phyloP scores from a whole-genome alignment of 176 grass and related monocot genomes.

The Bothriochloa decipiens region DNA sequence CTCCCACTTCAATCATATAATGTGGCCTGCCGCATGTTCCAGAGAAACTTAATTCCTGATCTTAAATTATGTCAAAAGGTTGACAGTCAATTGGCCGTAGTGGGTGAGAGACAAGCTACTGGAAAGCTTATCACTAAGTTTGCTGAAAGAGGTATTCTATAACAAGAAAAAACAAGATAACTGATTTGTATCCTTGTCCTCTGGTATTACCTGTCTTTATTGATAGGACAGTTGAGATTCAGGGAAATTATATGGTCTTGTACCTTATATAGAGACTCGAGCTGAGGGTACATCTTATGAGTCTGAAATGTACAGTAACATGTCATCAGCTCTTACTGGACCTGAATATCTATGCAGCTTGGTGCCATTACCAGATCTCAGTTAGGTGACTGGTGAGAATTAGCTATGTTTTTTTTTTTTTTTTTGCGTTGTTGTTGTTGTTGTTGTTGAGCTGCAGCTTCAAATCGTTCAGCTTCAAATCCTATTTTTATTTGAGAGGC shows the following conservation, averaged over 20 bases:
- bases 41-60: slow-evolving; percentile 81
- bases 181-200: slow-evolving; percentile 30
- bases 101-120: slow-evolving; percentile 50
- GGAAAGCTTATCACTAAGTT: slow-evolving; percentile 75
- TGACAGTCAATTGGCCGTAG: slow-evolving; percentile 47
- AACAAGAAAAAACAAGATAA: slow-evolving; percentile 51
- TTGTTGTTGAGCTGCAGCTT: background rate
- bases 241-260: background rate
- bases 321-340: slow-evolving; percentile 2
- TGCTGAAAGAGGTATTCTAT: slow-evolving; percentile 75
- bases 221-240: slow-evolving; percentile 10
- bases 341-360: background rate
- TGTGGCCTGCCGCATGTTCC: slow-evolving; percentile 83
- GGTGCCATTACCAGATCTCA: slow-evolving; percentile 18
- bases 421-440: too few species aligned
- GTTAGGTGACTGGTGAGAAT: background rate
- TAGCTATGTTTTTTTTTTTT: background rate
- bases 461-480: background rate
- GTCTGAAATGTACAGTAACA: background rate
- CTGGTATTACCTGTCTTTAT: slow-evolving; percentile 10
- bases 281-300: background rate
- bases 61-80: slow-evolving; percentile 71
- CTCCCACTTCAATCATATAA: slow-evolving; percentile 66
- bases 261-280: background rate
- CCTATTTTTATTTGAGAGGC: background rate